Conservation (phyloP, 352 stramenopile genomes). For the Phytophthora megakarya region DNA sequence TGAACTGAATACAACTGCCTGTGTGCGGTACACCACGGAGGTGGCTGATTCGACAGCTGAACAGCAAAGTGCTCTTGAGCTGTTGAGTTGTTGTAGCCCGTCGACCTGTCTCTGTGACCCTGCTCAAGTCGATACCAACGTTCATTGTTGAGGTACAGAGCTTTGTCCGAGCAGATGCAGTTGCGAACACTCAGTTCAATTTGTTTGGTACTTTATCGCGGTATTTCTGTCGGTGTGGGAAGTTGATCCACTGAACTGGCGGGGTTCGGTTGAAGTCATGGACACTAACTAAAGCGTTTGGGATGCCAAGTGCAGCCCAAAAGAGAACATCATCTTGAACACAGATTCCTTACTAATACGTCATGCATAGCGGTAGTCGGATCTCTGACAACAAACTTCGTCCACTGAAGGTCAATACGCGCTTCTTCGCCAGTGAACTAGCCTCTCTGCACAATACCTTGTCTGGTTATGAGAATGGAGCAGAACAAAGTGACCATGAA, state of each 20-base stretch:
- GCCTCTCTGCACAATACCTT: background rate
- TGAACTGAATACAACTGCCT: slow-evolving; percentile 31
- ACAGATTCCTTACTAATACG: background rate
- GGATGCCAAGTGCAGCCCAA: slow-evolving; percentile 4
- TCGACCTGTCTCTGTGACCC: background rate
- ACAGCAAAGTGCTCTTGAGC: too few species aligned
- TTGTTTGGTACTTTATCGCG: too few species aligned
- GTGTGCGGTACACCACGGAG: background rate
- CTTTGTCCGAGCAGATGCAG: too few species aligned
- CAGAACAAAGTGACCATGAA: slow-evolving; percentile 11
- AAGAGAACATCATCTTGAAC: background rate
- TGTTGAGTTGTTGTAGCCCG: background rate
- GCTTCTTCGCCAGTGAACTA: slow-evolving; percentile 7
- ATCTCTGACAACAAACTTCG: background rate
- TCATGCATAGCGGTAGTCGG: slow-evolving; percentile 23
- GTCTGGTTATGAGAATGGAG: background rate
- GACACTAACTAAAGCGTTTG: slow-evolving; percentile 1
- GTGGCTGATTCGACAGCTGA: too few species aligned
- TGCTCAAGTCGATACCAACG: background rate
- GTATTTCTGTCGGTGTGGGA: slow-evolving; percentile 30
- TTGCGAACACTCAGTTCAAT: too few species aligned
- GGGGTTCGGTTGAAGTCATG: slow-evolving; percentile 21
- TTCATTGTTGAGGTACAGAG: too few species aligned
- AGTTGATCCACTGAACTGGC: background rate
- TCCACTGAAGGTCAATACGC: background rate